Conservation (phyloP, 306 rosid species). For the Prunus salicina region DNA sequence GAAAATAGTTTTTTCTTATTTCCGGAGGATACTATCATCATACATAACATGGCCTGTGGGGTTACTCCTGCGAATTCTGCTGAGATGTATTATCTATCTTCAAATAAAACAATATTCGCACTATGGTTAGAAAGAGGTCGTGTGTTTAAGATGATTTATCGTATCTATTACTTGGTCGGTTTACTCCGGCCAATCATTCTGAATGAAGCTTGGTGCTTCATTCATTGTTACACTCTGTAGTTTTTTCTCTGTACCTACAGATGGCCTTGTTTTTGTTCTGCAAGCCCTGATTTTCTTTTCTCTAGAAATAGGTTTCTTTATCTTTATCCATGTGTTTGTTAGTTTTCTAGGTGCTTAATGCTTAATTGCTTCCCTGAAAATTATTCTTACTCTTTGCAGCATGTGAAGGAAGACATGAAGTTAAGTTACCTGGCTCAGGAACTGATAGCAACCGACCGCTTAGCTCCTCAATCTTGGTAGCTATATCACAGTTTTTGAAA, state of each 20-base stretch:
- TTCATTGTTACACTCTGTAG: background rate
- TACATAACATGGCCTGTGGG: constrained; percentile 1
- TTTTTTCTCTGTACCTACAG: background rate
- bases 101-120: background rate
- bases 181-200: background rate
- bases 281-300: background rate
- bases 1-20: background rate
- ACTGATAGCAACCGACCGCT: constrained; percentile 83
- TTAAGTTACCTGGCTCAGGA: constrained; percentile 94
- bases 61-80: background rate
- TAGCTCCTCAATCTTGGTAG: constrained; percentile 97
- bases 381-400: constrained; percentile 58
- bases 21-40: background rate
- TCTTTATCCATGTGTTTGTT: background rate
- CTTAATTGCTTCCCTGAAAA: constrained; percentile 25
- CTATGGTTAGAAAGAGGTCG: background rate
- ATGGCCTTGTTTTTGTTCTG: background rate
- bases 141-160: background rate
- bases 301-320: background rate
- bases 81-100: background rate
- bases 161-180: background rate
- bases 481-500: constrained; percentile 16
- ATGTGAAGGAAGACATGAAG: constrained; percentile 98
- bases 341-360: background rate
- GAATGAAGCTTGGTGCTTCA: background rate